These are phyloP conservation scores for Emericellopsis atlantica DNA, from an alignment of 2,329 filamentous ascomycete species.

Conservation along the genomic window DNA sequence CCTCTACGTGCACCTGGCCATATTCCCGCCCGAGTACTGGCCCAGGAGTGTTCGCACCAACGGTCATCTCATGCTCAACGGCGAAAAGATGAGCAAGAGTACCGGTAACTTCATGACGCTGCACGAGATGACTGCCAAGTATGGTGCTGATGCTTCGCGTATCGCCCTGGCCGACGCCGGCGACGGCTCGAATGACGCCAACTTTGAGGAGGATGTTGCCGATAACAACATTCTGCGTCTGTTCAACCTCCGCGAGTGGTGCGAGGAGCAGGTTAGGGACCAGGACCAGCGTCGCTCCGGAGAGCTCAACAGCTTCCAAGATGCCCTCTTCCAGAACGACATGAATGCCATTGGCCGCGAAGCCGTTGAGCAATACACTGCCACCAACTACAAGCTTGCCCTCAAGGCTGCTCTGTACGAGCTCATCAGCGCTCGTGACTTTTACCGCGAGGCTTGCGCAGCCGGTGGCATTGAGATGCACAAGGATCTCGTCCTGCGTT, in stretches of 20 bases:
- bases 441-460: constrained; percentile 73
- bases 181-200: constrained; percentile 88
- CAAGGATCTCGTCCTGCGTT: constrained; percentile 62
- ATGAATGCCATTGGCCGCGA: constrained; percentile 75
- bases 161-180: constrained; percentile 90
- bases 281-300: constrained; percentile 60
- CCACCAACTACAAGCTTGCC: constrained; percentile 68
- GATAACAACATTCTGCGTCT: constrained; percentile 84
- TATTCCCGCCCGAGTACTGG: constrained; percentile 85
- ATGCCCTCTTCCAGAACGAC: constrained; percentile 86
- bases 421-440: constrained; percentile 44
- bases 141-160: constrained; percentile 83
- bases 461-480: constrained; percentile 79
- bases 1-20: constrained; percentile 83
- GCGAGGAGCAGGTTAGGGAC: constrained; percentile 69
- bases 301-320: constrained; percentile 64
- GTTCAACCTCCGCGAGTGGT: constrained; percentile 77
- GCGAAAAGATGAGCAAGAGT: constrained; percentile 97
- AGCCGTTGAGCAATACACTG: constrained; percentile 64
- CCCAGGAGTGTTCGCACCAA: constrained; percentile 77
- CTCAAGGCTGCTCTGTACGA: constrained; percentile 37
- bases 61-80: constrained; percentile 87
- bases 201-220: constrained; percentile 92
- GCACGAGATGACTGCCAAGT: constrained; percentile 75
- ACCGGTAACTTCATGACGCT: constrained; percentile 96